A percentile compares a stretch with the other conserved stretches of the same genome.
phyloP scores from a whole-genome alignment of 306 rosid species.

The Quercus bicolor region DNA sequence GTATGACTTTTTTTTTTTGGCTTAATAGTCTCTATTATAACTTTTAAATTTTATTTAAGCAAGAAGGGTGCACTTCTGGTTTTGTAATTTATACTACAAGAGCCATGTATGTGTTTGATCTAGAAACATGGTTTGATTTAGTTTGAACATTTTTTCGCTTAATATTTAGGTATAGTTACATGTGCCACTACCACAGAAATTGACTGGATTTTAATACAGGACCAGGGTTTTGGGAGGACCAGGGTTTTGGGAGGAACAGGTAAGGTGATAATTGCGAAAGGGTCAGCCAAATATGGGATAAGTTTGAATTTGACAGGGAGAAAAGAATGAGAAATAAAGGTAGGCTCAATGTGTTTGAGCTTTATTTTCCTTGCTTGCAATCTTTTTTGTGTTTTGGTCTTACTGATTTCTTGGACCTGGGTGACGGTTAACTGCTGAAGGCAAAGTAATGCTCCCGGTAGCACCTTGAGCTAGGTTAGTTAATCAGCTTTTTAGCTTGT shows the following conservation, averaged over 20 bases:
- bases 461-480: not conserved
- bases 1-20: not conserved
- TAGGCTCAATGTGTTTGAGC: conserved; percentile 32
- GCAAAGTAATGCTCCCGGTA: not conserved
- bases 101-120: not conserved
- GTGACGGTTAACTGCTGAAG: conserved; percentile 1
- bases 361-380: not conserved
- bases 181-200: conserved; percentile 7
- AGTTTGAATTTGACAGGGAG: conserved; percentile 91
- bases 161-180: not conserved
- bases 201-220: conserved; percentile 50
- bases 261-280: conserved; percentile 59
- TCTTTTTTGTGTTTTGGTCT: conserved; percentile 1
- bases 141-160: conserved; percentile 5
- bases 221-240: conserved; percentile 47
- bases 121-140: not conserved
- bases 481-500: not conserved
- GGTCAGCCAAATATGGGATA: conserved; percentile 72
- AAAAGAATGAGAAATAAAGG: conserved; percentile 90
- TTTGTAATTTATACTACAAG: not conserved
- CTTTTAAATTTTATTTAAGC: not conserved
- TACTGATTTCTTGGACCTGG: not conserved
- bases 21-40: not conserved
- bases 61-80: not conserved
- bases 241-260: conserved; percentile 40